Base-by-base conservation (phyloP, 768 basidiomycete genomes). In the Lactifluus subvellereus region DNA sequence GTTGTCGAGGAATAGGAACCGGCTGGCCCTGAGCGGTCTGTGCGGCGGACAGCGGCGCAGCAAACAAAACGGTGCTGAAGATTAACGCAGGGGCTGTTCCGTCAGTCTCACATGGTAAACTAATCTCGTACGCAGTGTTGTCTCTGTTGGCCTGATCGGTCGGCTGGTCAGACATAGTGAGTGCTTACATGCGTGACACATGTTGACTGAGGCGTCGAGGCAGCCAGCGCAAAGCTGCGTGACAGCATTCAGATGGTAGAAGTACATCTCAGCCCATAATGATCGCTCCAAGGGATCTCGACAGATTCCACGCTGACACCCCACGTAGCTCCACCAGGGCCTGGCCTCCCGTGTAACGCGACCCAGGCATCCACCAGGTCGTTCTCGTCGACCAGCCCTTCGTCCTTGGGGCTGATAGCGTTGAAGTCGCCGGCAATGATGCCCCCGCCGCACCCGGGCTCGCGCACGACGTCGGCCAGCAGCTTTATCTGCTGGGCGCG, bases 381-480 rank as follows among this genome's bases (percentile, higher is more conserved):
- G 71, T 77, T 65, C 60, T 75, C 27, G 27, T 27, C 27, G 27
- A 27, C 2, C 27, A 27, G 27, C 27, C 27, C 27, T 27, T 27
- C 27, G 68, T 80, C 77, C 54, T 72, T 69, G 53, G 74, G 72
- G 67, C 61, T 61, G 69, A 77, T 74, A 37, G 79, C 75, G 67
- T 79, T 78, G 74, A 79, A 78, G 72, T 79, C 78, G n/a, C 79
- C 78, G 18, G 77, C 79, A 48, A 80, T 76, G 57, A 80, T n/a
- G 2, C 79, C 77, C 33, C 77, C 73, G 54, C 71, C 48, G 71
- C 77, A 77, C 69, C 77, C 71, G 5, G 71, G 69, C 73, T 78
- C 77, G 69, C 73, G 76, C 58, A 79, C 74, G 69, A 77, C 27
- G 69, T 64, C 42, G 33, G 73, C 73, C 10, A 77, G 71, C 8